These are phyloP conservation scores for Magnusiomyces magnusii DNA, from an alignment of 1,139 yeast genomes.

Conservation along the genomic window DNA sequence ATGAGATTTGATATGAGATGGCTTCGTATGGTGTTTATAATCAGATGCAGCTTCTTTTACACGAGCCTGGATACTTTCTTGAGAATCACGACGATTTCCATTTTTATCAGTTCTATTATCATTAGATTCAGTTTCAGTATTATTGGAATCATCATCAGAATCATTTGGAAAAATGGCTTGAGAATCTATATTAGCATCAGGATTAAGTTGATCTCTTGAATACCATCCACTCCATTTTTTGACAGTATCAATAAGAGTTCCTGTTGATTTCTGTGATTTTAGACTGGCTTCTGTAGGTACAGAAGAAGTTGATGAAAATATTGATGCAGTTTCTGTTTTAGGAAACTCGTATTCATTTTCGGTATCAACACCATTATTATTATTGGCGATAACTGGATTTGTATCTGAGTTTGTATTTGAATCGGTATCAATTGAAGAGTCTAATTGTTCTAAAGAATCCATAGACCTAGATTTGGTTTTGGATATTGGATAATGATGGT, in stretches of 20 bases:
- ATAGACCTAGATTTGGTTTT: not conserved
- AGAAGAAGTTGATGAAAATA: not conserved
- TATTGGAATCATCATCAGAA: not conserved
- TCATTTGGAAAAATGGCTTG: not conserved
- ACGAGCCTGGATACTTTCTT: not conserved
- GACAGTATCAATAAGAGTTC: constrained; percentile 24
- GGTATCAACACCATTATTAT: too few species aligned
- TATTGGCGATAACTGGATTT: too few species aligned
- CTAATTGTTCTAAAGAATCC: not conserved
- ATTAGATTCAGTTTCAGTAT: not conserved
- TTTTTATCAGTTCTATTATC: too few species aligned
- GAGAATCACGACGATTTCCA: not conserved
- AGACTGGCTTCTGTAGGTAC: not conserved
- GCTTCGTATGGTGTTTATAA: not conserved
- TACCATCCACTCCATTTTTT: constrained; percentile 30
- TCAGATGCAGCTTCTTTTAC: not conserved
- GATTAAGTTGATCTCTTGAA: constrained; percentile 21
- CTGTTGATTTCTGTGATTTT: not conserved
- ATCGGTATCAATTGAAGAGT: too few species aligned
- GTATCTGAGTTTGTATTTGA: too few species aligned
- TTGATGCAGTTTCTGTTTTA: too few species aligned
- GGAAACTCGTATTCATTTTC: too few species aligned
- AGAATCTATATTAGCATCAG: not conserved
- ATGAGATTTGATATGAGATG: not conserved
- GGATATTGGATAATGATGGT: not conserved